These are phyloP conservation scores for Monosporascus sp. DNA, from an alignment of 2,329 filamentous ascomycete genomes.

Conservation along the genomic window DNA sequence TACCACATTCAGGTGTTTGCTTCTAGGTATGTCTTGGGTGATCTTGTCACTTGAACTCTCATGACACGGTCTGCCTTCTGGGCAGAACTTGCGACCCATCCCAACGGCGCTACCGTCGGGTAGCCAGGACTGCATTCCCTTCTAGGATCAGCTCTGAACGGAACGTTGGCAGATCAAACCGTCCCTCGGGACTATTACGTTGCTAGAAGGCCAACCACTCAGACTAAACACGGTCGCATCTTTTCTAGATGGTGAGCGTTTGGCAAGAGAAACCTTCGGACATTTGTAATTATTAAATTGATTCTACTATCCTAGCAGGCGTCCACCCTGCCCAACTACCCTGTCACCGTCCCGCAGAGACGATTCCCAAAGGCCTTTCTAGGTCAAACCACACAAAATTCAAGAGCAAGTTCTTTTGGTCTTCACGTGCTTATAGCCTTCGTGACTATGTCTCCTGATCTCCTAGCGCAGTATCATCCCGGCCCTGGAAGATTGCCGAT, in stretches of 20 bases:
- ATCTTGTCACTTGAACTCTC: constrained; percentile 1
- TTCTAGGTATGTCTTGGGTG: constrained; percentile 21
- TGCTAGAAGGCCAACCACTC: constrained; percentile 29
- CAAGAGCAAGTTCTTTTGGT: no score
- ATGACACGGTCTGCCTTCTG: constrained; percentile 8
- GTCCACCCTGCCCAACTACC: no score
- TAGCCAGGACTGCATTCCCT: constrained; percentile 64
- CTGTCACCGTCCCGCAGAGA: no score
- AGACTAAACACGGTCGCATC: constrained; percentile 16
- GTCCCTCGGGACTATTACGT: constrained; percentile 22
- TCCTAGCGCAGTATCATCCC: no score
- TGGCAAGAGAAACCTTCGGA: constrained; percentile 36
- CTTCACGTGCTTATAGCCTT: no score
- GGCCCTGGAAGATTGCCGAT: no score
- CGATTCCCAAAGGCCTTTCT: no score
- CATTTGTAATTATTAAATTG: constrained; percentile 13
- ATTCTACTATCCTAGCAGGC: not conserved
- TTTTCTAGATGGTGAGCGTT: constrained; percentile 24
- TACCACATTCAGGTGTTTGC: constrained; percentile 17
- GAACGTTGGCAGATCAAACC: constrained; percentile 68
- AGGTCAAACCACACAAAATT: no score
- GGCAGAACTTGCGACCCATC: constrained; percentile 18
- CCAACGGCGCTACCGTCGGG: constrained; percentile 73
- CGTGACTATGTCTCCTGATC: no score
- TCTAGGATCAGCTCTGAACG: constrained; percentile 71